Percentiles rank a stretch among this genome's conserved stretches.
Conservation (phyloP, 2,329 filamentous ascomycete species). For the Alternaria brassicae region DNA sequence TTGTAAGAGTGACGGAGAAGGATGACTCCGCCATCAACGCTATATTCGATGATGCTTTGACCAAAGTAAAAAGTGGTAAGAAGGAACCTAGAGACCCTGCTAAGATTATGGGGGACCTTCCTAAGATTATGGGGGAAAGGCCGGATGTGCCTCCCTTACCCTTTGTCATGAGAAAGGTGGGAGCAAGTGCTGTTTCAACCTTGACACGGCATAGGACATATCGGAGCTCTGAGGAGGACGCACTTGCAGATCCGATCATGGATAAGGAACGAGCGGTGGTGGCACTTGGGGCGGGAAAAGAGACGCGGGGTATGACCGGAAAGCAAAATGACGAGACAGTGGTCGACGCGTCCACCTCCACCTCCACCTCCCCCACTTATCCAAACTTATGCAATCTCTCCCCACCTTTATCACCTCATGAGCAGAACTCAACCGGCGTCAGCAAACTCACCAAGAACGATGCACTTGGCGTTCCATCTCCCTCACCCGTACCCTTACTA, state of each 20-base stretch:
- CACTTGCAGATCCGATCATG: background rate
- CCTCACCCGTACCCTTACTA: background rate
- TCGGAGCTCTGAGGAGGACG: background rate
- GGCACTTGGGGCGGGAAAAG: background rate
- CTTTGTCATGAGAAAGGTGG: background rate
- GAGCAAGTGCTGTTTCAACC: background rate
- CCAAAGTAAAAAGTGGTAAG: background rate
- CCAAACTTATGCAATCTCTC: background rate
- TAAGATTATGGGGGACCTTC: background rate
- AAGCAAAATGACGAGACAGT: too few species aligned
- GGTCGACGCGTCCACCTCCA: background rate
- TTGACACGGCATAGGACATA: background rate
- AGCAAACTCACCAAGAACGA: background rate
- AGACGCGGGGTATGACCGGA: background rate
- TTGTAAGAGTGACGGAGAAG: background rate
- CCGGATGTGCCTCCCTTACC: background rate
- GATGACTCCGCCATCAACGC: background rate
- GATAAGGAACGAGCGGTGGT: background rate
- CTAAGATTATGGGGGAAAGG: too few species aligned
- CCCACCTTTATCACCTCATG: background rate
- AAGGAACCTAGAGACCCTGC: background rate
- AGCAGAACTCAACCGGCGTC: background rate
- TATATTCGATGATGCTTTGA: conserved; percentile 8
- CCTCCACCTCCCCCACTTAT: too few species aligned
- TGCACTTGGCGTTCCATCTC: too few species aligned